Evolutionary conservation across 73 alveolate species (phyloP).

Genomic region (Paramecium pentaurelia): DNA sequence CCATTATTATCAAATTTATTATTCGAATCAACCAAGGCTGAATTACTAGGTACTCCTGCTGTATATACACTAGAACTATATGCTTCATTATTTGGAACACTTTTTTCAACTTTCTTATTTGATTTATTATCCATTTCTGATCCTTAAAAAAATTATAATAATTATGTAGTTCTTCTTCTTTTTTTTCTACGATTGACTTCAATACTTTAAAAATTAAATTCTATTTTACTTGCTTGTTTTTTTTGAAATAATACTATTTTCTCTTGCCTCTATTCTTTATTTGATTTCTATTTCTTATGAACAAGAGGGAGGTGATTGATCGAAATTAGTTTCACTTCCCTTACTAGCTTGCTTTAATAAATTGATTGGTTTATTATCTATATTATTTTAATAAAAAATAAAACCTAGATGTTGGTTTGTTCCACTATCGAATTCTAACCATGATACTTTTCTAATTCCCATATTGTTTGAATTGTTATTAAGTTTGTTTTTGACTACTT

Average conservation of each 20-base stretch:
- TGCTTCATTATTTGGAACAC: background rate
- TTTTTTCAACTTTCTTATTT: background rate
- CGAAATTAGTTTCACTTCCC: background rate
- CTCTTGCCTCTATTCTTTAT: slow-evolving; percentile 9
- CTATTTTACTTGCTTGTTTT: background rate
- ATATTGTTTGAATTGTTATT: background rate
- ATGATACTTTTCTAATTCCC: background rate
- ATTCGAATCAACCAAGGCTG: background rate
- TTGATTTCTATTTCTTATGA: background rate
- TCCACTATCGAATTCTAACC: background rate
- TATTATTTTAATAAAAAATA: too few species aligned
- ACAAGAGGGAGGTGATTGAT: background rate
- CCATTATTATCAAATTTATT: background rate
- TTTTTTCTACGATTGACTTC: background rate
- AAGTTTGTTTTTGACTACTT: background rate
- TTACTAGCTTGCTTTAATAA: background rate
- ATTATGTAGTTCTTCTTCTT: background rate
- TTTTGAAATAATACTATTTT: slow-evolving; percentile 5
- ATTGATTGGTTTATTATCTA: background rate
- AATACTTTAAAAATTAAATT: background rate
- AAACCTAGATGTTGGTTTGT: background rate
- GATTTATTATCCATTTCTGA: background rate
- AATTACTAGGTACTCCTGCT: background rate
- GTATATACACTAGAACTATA: background rate
- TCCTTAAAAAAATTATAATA: background rate